phyloP scores from a whole-genome alignment of 495 filamentous ascomycete species.

The Niebla homalea region DNA sequence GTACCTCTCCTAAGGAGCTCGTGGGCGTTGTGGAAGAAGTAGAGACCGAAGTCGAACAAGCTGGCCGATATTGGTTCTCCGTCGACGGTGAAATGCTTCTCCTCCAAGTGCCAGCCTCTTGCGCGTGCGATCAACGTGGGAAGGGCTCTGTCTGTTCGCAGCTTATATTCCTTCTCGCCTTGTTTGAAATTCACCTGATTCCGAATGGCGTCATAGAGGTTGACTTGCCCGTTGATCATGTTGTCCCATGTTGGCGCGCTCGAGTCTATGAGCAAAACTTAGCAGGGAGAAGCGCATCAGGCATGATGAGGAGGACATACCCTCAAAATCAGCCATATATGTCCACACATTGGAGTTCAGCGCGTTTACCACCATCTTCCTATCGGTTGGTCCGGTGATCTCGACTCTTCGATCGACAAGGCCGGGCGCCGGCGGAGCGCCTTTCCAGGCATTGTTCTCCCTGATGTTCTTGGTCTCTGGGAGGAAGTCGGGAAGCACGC shows the following conservation, averaged over 20 bases:
- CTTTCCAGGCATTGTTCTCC: slow-evolving; percentile 88
- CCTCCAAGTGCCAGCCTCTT: slow-evolving; percentile 88
- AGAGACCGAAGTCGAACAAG: slow-evolving; percentile 96
- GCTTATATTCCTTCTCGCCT: slow-evolving; percentile 90
- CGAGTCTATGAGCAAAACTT: slow-evolving; percentile 49
- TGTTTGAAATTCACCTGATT: slow-evolving; percentile 94
- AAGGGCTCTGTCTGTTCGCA: slow-evolving; percentile 69
- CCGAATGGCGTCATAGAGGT: slow-evolving; percentile 94
- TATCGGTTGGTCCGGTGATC: slow-evolving; percentile 94
- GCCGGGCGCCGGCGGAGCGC: slow-evolving; percentile 83
- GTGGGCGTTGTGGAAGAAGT: slow-evolving; percentile 98
- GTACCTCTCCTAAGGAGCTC: slow-evolving; percentile 71
- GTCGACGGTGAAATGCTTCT: slow-evolving; percentile 96
- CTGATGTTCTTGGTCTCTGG: slow-evolving; percentile 94
- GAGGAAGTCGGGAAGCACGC: slow-evolving; percentile 84
- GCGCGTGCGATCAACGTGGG: slow-evolving; percentile 80
- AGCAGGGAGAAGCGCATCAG: not conserved
- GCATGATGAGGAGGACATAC: slow-evolving; percentile 29
- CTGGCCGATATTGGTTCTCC: slow-evolving; percentile 87
- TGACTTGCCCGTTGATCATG: slow-evolving; percentile 97
- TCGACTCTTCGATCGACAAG: slow-evolving; percentile 93
- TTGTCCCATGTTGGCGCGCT: slow-evolving; percentile 98
- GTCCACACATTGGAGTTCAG: slow-evolving; percentile 97
- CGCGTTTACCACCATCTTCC: slow-evolving; percentile 99
- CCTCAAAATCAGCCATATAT: slow-evolving; percentile 99